phyloP scores from a whole-genome alignment of 306 rosid species.

The Cicer chorassanicum region DNA sequence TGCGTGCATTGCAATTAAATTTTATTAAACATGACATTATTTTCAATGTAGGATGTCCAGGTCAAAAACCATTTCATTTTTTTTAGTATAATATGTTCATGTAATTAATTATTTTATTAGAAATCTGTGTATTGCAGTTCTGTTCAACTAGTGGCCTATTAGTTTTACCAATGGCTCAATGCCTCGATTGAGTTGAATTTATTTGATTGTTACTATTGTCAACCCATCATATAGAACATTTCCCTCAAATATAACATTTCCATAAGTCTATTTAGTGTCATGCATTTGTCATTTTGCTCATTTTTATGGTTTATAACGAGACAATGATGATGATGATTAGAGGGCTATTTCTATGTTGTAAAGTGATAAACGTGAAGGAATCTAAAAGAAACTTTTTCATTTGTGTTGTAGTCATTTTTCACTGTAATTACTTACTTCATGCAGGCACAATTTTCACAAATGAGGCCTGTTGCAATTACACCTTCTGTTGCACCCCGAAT shows the following conservation, averaged over 20 bases:
- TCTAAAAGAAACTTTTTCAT: not conserved
- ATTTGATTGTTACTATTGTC: not conserved
- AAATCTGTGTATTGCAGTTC: not conserved
- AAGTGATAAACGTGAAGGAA: not conserved
- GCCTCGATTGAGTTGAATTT: no score
- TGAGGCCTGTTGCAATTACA: constrained; percentile 73
- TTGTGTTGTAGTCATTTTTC: not conserved
- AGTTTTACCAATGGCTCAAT: no score
- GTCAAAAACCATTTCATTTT: not conserved
- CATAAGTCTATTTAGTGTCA: not conserved
- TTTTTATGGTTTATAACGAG: not conserved
- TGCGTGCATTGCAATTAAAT: not conserved
- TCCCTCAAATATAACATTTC: not conserved
- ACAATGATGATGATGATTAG: not conserved
- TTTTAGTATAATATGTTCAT: not conserved
- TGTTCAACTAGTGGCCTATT: not conserved
- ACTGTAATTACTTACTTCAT: not conserved
- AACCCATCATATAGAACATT: not conserved
- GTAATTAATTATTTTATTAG: not conserved
- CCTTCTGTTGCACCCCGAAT: constrained; percentile 74
- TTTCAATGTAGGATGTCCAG: not conserved
- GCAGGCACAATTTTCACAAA: constrained; percentile 77
- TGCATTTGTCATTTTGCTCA: not conserved
- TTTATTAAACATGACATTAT: not conserved
- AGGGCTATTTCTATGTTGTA: not conserved